Evolutionary conservation across 352 stramenopile genomes (phyloP).

Genomic region (Globisporangium iwayamae): DNA sequence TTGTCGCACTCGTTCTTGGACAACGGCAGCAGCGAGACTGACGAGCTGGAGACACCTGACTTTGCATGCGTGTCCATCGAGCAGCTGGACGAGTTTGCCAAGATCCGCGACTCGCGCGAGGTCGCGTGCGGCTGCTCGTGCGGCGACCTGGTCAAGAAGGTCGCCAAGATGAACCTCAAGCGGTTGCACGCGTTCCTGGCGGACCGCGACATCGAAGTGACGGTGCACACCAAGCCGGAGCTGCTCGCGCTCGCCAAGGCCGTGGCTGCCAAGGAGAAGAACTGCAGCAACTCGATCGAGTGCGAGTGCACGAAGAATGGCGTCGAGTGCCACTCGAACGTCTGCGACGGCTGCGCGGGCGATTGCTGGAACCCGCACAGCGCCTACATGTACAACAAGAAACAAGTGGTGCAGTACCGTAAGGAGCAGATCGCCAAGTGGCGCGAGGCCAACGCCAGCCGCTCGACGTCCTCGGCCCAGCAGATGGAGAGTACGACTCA

Average conservation of each 20-base stretch:
- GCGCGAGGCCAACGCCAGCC: slow-evolving; percentile 20
- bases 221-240: slow-evolving; percentile 53
- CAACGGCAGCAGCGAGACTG: slow-evolving; percentile 6
- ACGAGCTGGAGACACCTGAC: slow-evolving; percentile 29
- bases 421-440: slow-evolving; percentile 67
- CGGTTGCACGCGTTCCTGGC: slow-evolving; percentile 68
- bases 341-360: slow-evolving; percentile 65
- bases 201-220: slow-evolving; percentile 46
- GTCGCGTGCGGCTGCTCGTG: slow-evolving; percentile 75
- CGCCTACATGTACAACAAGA: slow-evolving; percentile 74
- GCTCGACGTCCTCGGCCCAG: background rate
- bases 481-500: background rate
- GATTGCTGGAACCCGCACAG: slow-evolving; percentile 73
- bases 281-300: slow-evolving; percentile 56
- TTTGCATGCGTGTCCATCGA: slow-evolving; percentile 80
- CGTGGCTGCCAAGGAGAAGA: slow-evolving; percentile 63
- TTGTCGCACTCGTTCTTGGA: slow-evolving; percentile 9
- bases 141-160: slow-evolving; percentile 78
- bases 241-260: slow-evolving; percentile 64
- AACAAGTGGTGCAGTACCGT: slow-evolving; percentile 65
- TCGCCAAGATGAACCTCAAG: slow-evolving; percentile 83
- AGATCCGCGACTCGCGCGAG: slow-evolving; percentile 79
- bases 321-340: slow-evolving; percentile 70
- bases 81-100: slow-evolving; percentile 78
- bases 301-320: slow-evolving; percentile 78